Evolutionary conservation across 2,329 filamentous ascomycete genomes (phyloP).

Genomic region (Aspergillus amoenus): DNA sequence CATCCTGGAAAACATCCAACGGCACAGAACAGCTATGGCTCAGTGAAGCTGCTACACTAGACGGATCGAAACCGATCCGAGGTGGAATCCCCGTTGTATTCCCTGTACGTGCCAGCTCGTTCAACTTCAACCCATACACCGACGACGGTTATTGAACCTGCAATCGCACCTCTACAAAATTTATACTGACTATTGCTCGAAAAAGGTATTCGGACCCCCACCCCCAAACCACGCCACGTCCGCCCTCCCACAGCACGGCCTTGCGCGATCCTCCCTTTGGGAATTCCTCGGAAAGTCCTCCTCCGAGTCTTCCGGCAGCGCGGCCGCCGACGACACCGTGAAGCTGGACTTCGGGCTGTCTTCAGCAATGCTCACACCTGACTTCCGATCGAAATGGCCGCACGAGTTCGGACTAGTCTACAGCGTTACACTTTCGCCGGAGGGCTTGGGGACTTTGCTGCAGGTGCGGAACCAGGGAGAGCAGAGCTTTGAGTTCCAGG

Average conservation of each 20-base stretch:
- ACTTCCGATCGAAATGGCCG: conserved; percentile 73
- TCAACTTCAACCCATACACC: not conserved
- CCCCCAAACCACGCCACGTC: conserved; percentile 69
- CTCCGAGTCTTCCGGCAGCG: conserved; percentile 56
- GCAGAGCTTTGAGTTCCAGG: conserved; percentile 84
- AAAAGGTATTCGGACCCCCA: conserved; percentile 76
- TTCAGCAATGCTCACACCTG: conserved; percentile 66
- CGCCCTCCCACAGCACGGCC: conserved; percentile 86
- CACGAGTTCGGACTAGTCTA: conserved; percentile 89
- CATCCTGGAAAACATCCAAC: conserved; percentile 83
- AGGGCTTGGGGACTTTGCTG: conserved; percentile 74
- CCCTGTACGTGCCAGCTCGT: conserved; percentile 61
- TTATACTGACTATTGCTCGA: not conserved
- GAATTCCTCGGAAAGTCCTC: conserved; percentile 82
- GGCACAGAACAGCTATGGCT: conserved; percentile 84
- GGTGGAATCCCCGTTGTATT: conserved; percentile 93
- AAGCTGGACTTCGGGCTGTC: conserved; percentile 96
- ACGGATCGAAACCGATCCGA: conserved; percentile 85
- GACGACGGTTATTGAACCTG: not conserved
- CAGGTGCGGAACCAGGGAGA: conserved; percentile 86
- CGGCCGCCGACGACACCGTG: conserved; percentile 63
- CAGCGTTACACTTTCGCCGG: conserved; percentile 78
- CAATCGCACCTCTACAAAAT: not conserved
- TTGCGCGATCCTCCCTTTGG: conserved; percentile 87
- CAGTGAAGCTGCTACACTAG: conserved; percentile 74